Percentiles rank a stretch among this genome's conserved stretches.
Evolutionary conservation across 441 rosid species (phyloP).

Genomic region (Erodium chrysanthum): DNA sequence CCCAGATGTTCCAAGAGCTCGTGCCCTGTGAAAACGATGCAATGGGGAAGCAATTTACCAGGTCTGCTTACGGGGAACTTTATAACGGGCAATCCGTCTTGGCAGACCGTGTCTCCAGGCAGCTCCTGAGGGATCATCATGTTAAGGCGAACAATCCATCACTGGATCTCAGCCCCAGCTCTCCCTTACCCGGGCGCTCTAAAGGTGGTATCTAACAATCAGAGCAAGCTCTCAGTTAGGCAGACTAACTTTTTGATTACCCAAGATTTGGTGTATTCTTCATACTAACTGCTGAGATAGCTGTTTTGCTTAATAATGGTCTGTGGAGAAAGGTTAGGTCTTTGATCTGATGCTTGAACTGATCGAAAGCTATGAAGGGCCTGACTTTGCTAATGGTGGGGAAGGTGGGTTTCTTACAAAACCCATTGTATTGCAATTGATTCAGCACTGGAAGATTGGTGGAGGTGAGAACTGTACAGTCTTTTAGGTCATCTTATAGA

Average conservation of each 20-base stretch:
- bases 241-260: constrained; percentile 12
- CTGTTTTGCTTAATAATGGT: constrained; percentile 19
- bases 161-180: constrained; percentile 42
- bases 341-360: constrained; percentile 17
- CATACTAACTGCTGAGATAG: constrained; percentile 21
- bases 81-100: constrained; percentile 48
- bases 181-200: constrained; percentile 34
- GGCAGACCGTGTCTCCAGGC: constrained; percentile 57
- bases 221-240: too few species aligned
- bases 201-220: constrained; percentile 19
- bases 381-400: too few species aligned
- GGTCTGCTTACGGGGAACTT: constrained; percentile 28
- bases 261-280: constrained; percentile 20
- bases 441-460: constrained; percentile 4
- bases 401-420: constrained; percentile 15
- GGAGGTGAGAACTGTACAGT: constrained; percentile 24
- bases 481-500: constrained; percentile 24
- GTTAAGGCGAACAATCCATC: constrained; percentile 30
- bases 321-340: constrained; percentile 19
- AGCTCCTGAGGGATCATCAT: constrained; percentile 39
- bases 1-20: constrained; percentile 36
- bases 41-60: constrained; percentile 38
- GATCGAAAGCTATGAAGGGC: background rate
- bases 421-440: constrained; percentile 15
- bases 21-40: constrained; percentile 33